Evolutionary conservation across 306 rosid genomes (phyloP), one percentile per base, ranked within the genome.

Genomic region (Delonix regia): DNA sequence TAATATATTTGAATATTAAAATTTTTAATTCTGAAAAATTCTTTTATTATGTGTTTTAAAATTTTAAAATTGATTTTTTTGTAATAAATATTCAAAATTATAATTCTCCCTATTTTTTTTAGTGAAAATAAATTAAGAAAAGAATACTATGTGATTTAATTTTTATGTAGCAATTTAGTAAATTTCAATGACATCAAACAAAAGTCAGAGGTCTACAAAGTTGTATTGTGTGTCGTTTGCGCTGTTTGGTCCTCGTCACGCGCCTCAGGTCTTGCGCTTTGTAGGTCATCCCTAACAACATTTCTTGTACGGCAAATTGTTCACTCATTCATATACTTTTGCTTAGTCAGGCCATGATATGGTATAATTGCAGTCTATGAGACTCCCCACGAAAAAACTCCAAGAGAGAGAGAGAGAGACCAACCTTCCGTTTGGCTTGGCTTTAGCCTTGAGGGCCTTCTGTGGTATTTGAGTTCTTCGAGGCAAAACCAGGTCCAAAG

Each of bases 401-500:
- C 1, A 36, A 39, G 22, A 39, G 19, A 65, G 22, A 21, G 7
- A 34, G 9, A 39, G 22, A 14, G 63, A 25, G 36, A 55, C 51
- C 56, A 25, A 60, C 42, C 25, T 73, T 18, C 19, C 49, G 42
- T 2, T 78, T 69, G 63, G 53, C 45, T 68, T 71, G 51, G 78
- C 24, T 78, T 65, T 41, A 51, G 48, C n/a, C n/a, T n/a, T n/a
- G n/a, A n/a, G 19, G 79, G 62, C 61, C 36, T 11, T 12, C 18
- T 38, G 53, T 81, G 86, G 80, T 51, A 60, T 73, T 60, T 67
- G 77, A 77, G 79, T 48, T 62, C 16, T 39, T 67, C 22, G 79
- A 74, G 84, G 38, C 25, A 34, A 78, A 44, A 49, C 81, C 38
- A 67, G 79, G 64, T 78, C 82, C 80, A 70, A 81, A 79, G 84